Conservation (phyloP, 2,329 filamentous ascomycete species). For the Chlorencoelia australis region DNA sequence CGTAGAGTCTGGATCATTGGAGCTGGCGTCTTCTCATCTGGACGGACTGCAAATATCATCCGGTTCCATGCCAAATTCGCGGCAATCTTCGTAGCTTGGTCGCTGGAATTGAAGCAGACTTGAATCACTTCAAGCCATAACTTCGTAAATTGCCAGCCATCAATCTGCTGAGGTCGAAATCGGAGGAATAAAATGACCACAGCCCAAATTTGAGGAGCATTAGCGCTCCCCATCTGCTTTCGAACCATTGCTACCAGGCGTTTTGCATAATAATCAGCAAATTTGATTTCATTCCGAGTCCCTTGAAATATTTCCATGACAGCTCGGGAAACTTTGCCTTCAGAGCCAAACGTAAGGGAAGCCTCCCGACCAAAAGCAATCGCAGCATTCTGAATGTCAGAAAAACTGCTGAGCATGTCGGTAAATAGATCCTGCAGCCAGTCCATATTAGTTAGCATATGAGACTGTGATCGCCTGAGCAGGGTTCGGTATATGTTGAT, state of each 20-base stretch:
- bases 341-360: constrained; percentile 57
- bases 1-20: constrained; percentile 53
- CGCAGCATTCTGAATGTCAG: constrained; percentile 66
- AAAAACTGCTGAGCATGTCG: constrained; percentile 68
- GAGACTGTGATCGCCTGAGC: constrained; percentile 55
- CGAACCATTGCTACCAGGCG: constrained; percentile 60
- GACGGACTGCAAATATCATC: constrained; percentile 64
- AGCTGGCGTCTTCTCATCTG: constrained; percentile 45
- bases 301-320: constrained; percentile 54
- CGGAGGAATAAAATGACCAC: constrained; percentile 70
- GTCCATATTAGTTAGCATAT: constrained; percentile 61
- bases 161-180: constrained; percentile 44
- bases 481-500: constrained; percentile 72
- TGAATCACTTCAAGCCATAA: constrained; percentile 74
- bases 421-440: constrained; percentile 80
- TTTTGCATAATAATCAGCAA: constrained; percentile 59
- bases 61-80: constrained; percentile 81
- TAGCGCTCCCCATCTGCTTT: constrained; percentile 47
- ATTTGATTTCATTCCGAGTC: constrained; percentile 32
- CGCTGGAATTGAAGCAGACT: constrained; percentile 71
- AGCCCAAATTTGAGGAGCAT: constrained; percentile 85
- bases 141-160: constrained; percentile 61
- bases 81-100: constrained; percentile 59
- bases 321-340: constrained; percentile 55
- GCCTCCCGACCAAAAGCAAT: constrained; percentile 65